Conservation (phyloP, 345 rosid species). For the Pistacia vera region DNA sequence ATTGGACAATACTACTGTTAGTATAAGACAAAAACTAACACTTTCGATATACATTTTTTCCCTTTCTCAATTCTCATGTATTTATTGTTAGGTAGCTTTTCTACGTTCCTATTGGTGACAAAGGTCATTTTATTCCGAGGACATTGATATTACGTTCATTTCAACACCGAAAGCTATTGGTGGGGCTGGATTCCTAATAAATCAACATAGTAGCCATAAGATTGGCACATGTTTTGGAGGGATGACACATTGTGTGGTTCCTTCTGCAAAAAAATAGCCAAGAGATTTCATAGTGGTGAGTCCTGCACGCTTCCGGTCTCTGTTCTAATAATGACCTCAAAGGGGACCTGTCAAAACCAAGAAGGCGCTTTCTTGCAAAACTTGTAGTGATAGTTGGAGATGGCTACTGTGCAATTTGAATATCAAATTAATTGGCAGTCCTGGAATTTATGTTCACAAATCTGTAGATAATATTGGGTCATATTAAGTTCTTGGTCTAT, state of each 20-base stretch:
- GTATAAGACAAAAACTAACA: slow-evolving; percentile 12
- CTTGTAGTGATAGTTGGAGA: not conserved
- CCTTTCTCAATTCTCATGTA: not conserved
- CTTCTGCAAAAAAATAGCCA: slow-evolving; percentile 3
- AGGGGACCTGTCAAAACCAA: slow-evolving; percentile 16
- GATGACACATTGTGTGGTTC: slow-evolving; percentile 6
- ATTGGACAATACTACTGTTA: slow-evolving; percentile 1
- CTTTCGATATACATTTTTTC: not conserved
- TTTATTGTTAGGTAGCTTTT: slow-evolving; percentile 17
- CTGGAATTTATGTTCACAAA: slow-evolving; percentile 1
- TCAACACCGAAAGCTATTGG: not conserved
- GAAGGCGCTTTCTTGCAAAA: slow-evolving; percentile 4
- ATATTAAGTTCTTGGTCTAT: not conserved
- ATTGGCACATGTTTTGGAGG: slow-evolving; percentile 15
- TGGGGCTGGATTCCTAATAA: not conserved
- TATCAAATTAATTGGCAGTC: not conserved
- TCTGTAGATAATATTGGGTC: not conserved
- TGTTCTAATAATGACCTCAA: not conserved
- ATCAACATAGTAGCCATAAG: slow-evolving; percentile 3
- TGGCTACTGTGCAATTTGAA: not conserved
- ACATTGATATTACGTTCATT: slow-evolving; percentile 2
- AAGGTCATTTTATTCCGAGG: not conserved
- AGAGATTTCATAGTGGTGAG: slow-evolving; percentile 8
- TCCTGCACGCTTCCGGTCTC: not conserved
- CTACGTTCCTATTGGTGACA: slow-evolving; percentile 10